These are phyloP conservation scores for Trichoderma sp. DNA, from an alignment of 2,329 filamentous ascomycete species.

Conservation along the genomic window DNA sequence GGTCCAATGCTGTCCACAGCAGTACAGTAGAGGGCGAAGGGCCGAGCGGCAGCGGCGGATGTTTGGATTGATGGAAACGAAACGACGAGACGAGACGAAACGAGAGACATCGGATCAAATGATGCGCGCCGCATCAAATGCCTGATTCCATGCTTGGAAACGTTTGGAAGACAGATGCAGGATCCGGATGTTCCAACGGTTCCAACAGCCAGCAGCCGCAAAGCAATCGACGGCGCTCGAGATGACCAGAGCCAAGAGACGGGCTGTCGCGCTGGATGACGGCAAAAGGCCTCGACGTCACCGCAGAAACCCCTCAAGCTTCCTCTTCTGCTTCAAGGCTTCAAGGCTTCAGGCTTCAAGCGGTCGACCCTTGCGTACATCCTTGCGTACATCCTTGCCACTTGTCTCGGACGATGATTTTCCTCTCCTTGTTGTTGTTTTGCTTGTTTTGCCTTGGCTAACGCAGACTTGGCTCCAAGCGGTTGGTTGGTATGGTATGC, in stretches of 20 bases:
- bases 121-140: not conserved
- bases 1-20: too few relatives aligned
- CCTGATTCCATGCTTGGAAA: too few relatives aligned
- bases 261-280: not conserved
- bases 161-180: too few relatives aligned
- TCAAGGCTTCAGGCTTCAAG: too few relatives aligned
- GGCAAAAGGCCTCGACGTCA: not conserved
- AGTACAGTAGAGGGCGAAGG: too few relatives aligned
- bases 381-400: not conserved
- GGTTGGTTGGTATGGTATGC: constrained; percentile 8
- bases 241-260: not conserved
- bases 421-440: not conserved
- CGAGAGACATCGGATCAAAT: not conserved
- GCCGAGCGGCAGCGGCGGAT: too few relatives aligned
- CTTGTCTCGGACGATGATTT: not conserved
- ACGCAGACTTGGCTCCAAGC: not conserved
- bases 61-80: not conserved
- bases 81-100: not conserved
- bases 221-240: not conserved
- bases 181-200: not conserved
- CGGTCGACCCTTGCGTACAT: not conserved
- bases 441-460: not conserved
- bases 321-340: not conserved
- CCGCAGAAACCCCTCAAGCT: not conserved
- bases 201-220: not conserved